Evolutionary conservation across 805 yeast species (phyloP).

Genomic region (Saitoella complicata): DNA sequence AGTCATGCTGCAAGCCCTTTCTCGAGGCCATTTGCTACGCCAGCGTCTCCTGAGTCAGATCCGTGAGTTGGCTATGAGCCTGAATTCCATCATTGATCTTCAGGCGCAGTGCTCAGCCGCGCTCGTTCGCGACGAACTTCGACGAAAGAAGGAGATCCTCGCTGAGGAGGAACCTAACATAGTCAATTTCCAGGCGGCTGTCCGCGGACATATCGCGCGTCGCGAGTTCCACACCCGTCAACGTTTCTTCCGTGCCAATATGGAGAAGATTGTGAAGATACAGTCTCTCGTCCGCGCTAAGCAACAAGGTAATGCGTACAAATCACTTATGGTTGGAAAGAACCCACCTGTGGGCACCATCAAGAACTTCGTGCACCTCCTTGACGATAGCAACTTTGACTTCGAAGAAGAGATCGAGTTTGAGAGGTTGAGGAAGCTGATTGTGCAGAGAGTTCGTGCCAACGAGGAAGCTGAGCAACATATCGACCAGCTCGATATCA

Average conservation of each 20-base stretch:
- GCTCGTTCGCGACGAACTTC: slow-evolving; percentile 20
- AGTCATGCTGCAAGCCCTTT: slow-evolving; percentile 15
- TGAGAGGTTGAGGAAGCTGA: slow-evolving; percentile 48
- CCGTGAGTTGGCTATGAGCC: slow-evolving; percentile 5
- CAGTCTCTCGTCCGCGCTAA: slow-evolving; percentile 61
- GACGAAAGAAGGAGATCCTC: slow-evolving; percentile 20
- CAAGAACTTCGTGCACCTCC: slow-evolving; percentile 54
- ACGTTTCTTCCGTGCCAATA: slow-evolving; percentile 37
- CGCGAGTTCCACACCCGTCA: slow-evolving; percentile 16
- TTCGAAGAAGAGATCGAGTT: slow-evolving; percentile 58
- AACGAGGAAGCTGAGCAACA: slow-evolving; percentile 60
- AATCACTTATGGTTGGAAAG: slow-evolving; percentile 41
- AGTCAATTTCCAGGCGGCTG: slow-evolving; percentile 20
- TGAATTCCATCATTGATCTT: slow-evolving; percentile 16
- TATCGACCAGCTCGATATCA: slow-evolving; percentile 61
- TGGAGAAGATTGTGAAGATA: slow-evolving; percentile 45
- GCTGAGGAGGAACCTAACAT: slow-evolving; percentile 19
- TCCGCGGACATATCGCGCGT: slow-evolving; percentile 21
- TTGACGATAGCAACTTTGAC: slow-evolving; percentile 59
- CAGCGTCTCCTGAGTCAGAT: slow-evolving; percentile 4
- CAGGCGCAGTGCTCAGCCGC: slow-evolving; percentile 25
- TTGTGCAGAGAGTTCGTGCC: slow-evolving; percentile 49
- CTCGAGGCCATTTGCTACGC: slow-evolving; percentile 31
- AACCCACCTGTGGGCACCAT: slow-evolving; percentile 71
- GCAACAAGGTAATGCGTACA: slow-evolving; percentile 56